Conservation (phyloP, 2,329 filamentous ascomycete genomes). For the Cordyceps cicadae region DNA sequence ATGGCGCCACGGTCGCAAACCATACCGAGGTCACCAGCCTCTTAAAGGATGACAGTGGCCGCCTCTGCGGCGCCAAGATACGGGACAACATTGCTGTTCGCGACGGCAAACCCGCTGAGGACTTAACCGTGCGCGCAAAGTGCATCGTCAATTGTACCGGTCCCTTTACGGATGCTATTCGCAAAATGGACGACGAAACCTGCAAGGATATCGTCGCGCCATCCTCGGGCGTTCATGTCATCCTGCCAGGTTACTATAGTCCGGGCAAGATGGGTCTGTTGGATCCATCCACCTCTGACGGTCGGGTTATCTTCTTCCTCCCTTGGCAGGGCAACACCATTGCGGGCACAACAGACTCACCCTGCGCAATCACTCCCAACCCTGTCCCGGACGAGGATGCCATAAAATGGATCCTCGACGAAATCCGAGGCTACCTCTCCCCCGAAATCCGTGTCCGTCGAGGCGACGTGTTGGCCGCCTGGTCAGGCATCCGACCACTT, state of each 20-base stretch:
- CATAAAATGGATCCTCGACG: constrained; percentile 79
- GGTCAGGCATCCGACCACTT: constrained; percentile 79
- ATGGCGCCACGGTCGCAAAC: constrained; percentile 74
- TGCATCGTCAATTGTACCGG: constrained; percentile 85
- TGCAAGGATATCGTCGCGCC: constrained; percentile 75
- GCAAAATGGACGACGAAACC: constrained; percentile 70
- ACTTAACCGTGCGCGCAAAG: constrained; percentile 67
- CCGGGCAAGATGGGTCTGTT: constrained; percentile 81
- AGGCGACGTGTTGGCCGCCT: constrained; percentile 80
- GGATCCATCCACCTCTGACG: constrained; percentile 78
- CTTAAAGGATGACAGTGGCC: constrained; percentile 64
- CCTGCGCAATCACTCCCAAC: constrained; percentile 62
- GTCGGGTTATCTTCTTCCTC: constrained; percentile 85
- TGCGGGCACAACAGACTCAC: constrained; percentile 77
- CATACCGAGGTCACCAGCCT: constrained; percentile 73
- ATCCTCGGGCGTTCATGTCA: constrained; percentile 76
- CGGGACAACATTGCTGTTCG: constrained; percentile 61
- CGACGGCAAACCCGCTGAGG: constrained; percentile 48
- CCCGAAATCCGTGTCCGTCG: constrained; percentile 79
- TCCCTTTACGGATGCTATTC: constrained; percentile 77
- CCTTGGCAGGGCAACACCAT: constrained; percentile 93
- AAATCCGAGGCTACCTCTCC: constrained; percentile 73
- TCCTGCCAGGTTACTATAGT: constrained; percentile 80
- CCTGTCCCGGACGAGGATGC: constrained; percentile 74
- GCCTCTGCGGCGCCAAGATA: constrained; percentile 63